These are phyloP conservation scores for Lignosus rhinocerotis DNA, from an alignment of 1,284 basidiomycete genomes.

Conservation along the genomic window DNA sequence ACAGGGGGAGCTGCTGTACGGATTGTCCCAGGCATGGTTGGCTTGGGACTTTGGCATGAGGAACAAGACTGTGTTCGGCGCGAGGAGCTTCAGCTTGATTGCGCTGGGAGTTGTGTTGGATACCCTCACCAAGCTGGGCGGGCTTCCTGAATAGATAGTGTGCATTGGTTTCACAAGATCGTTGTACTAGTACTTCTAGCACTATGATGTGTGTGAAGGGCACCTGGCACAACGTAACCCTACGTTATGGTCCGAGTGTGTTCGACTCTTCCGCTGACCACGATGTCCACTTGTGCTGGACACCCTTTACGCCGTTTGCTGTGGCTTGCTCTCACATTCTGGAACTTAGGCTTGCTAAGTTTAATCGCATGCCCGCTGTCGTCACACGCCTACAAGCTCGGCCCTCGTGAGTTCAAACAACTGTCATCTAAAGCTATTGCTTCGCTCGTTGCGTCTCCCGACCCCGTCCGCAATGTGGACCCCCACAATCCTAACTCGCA, in stretches of 20 bases:
- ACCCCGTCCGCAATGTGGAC: slow-evolving; percentile 70
- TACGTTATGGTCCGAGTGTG: slow-evolving; percentile 8
- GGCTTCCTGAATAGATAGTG: background rate
- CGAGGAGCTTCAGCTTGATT: slow-evolving; percentile 68
- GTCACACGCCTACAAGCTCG: slow-evolving; percentile 24
- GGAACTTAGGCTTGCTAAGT: slow-evolving; percentile 3
- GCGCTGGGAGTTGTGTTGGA: slow-evolving; percentile 61
- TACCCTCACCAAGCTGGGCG: slow-evolving; percentile 49
- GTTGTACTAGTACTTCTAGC: background rate
- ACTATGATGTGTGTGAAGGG: background rate
- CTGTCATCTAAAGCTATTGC: slow-evolving; percentile 55
- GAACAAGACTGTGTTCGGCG: slow-evolving; percentile 51
- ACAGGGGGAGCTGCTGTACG: slow-evolving; percentile 38
- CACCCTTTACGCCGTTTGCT: background rate
- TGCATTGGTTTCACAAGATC: background rate
- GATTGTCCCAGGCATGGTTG: slow-evolving; percentile 58
- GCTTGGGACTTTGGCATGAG: slow-evolving; percentile 59
- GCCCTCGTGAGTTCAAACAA: slow-evolving; percentile 39
- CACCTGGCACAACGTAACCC: slow-evolving; percentile 5
- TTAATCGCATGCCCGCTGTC: slow-evolving; percentile 5
- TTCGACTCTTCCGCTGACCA: slow-evolving; percentile 6
- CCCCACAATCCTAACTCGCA: slow-evolving; percentile 67
- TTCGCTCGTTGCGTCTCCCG: slow-evolving; percentile 51
- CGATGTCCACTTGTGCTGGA: slow-evolving; percentile 11
- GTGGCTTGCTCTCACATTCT: slow-evolving; percentile 5